phyloP scores from a whole-genome alignment of 1,284 basidiomycete species.

The Tilletia indica region DNA sequence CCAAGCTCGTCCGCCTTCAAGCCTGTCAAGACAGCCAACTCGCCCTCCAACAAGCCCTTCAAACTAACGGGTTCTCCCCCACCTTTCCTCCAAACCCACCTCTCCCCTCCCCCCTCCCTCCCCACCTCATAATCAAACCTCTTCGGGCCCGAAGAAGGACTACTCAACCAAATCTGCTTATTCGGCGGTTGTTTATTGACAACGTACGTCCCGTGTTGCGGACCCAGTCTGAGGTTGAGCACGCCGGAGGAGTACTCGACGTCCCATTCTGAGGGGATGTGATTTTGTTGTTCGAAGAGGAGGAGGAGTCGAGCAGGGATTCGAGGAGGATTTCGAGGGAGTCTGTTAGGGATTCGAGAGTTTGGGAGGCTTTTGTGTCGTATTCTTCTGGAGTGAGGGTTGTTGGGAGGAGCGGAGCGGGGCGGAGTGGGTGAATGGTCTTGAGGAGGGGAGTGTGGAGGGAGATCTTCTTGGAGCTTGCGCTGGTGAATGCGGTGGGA shows the following conservation, averaged over 20 bases:
- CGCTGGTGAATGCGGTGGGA: background rate
- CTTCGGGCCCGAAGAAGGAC: slow-evolving; percentile 62
- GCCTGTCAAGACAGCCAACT: slow-evolving; percentile 32
- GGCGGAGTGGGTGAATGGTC: background rate
- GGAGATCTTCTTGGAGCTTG: background rate
- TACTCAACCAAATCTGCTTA: slow-evolving; percentile 97
- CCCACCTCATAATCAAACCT: slow-evolving; percentile 48
- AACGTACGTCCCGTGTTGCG: slow-evolving; percentile 84
- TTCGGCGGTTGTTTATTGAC: slow-evolving; percentile 99
- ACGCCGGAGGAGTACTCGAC: slow-evolving; percentile 95
- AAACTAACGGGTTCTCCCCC: slow-evolving; percentile 34
- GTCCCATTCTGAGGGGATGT: slow-evolving; percentile 65
- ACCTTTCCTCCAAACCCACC: slow-evolving; percentile 50
- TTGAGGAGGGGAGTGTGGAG: background rate
- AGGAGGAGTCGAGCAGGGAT: background rate
- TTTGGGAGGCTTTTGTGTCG: slow-evolving; percentile 8
- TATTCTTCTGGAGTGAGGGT: slow-evolving; percentile 5
- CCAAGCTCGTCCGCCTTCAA: background rate
- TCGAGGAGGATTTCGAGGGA: slow-evolving; percentile 13
- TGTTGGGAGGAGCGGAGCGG: background rate
- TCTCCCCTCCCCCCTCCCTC: slow-evolving; percentile 20
- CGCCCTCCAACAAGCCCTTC: slow-evolving; percentile 37
- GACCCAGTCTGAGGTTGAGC: slow-evolving; percentile 76
- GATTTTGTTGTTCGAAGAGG: slow-evolving; percentile 25
- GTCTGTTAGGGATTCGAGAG: slow-evolving; percentile 11